Evolutionary conservation across 257 asterid genomes (phyloP), one percentile per base, ranked within the genome.

Genomic region (Solanum clarkiae): DNA sequence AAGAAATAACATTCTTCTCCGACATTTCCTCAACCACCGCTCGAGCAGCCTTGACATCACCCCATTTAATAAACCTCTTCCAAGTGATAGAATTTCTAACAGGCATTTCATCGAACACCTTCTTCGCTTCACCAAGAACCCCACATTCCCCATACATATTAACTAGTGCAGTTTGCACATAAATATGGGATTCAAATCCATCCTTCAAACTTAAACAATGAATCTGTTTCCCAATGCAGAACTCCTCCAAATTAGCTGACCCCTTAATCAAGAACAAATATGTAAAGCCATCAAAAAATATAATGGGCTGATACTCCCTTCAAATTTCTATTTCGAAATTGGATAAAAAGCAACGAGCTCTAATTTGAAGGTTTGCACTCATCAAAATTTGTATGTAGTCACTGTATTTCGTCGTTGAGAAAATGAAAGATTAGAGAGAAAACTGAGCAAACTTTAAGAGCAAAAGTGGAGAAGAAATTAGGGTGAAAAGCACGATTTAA

Each of bases 11-110:
- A 85, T 92, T 92, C 92, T 87, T 94, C 84, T 80, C 91, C 26
- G 93, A 93, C 95, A 94, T 92, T 82, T 14, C 84, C 86, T 94
- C 90, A 63, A 94, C 93, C 53, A 89, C 75, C 13, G 44, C 81
- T 88, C 87, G 88, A 18, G 97, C 96, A 36, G 54, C 84, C 36
- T 62, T 85, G 72, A 94, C 80, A 88, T 89, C 88, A 40, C 95
- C 93, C 92, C 94, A 88, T 89, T 90, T 93, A 24, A 90, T 83
- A 89, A 92, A 51, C 96, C 97, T 2, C 95, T 94, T 94, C 98
- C 97, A 93, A 3, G 96, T 90, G 47, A 94, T 96, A 80, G 84
- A 85, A 70, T 93, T 94, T 60, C 84, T 93, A 29, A 84, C 87
- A 40, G 93, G 92, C 98, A 92, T 92, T 88, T 88, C 91, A 47